phyloP scores from a whole-genome alignment of 106 monocot genomes.

The Allium cepa region DNA sequence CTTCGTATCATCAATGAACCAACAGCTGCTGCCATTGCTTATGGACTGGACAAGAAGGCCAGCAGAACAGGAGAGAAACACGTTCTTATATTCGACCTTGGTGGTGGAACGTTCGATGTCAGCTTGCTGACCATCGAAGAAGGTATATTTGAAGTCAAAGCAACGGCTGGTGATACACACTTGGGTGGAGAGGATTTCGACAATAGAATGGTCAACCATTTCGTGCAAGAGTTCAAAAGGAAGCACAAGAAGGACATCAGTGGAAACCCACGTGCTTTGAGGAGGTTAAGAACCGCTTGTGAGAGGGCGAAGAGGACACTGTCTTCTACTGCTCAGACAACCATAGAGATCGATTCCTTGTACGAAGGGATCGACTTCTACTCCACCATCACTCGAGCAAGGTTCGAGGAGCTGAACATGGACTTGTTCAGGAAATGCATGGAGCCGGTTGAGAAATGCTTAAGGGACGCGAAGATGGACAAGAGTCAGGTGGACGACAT shows the following conservation, averaged over 20 bases:
- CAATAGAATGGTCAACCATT: too few species aligned
- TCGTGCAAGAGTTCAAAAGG: too few species aligned
- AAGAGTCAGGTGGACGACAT: constrained; percentile 31
- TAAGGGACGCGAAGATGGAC: constrained; percentile 19
- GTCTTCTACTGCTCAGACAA: constrained; percentile 26
- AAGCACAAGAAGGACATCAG: too few species aligned
- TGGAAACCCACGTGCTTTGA: constrained; percentile 20
- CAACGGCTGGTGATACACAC: constrained; percentile 3
- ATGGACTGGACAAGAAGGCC: constrained; percentile 45
- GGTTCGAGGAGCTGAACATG: neutral
- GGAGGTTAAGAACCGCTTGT: constrained; percentile 22
- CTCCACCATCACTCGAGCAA: neutral
- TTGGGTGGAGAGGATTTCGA: too few species aligned
- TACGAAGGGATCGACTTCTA: too few species aligned
- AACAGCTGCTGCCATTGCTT: constrained; percentile 34
- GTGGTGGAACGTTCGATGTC: constrained; percentile 10
- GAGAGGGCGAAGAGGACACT: constrained; percentile 30
- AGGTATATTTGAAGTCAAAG: constrained; percentile 37
- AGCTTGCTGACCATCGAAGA: constrained; percentile 33
- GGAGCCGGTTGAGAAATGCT: neutral
- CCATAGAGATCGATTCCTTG: constrained; percentile 25
- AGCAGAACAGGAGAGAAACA: constrained; percentile 30
- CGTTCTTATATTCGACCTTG: constrained; percentile 27
- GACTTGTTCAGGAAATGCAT: neutral
- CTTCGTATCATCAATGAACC: constrained; percentile 34